Evolutionary conservation across 495 filamentous ascomycete species (phyloP), one percentile per base, ranked within the genome.

Genomic region (Penicillium manginii): DNA sequence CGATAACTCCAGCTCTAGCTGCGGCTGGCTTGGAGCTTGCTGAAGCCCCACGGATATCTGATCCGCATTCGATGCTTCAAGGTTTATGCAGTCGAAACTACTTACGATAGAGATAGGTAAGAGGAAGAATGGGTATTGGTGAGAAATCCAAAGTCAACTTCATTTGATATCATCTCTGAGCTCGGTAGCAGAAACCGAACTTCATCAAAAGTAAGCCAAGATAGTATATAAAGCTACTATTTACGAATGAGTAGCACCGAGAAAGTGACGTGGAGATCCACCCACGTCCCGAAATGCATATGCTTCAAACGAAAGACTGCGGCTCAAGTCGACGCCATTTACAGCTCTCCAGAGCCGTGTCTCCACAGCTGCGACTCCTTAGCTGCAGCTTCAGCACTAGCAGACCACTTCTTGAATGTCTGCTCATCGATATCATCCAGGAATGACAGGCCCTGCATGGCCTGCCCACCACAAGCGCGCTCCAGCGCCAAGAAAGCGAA

Each of bases 401-500:
- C 31, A 19, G 43, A 43, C 67, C 71, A 71, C 18, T 45, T 39
- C n/a, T 58, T 52, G 58, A 71, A 22, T 10, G 61, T 67, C 54
- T 67, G 63, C 4, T 64, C 37, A 43, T 69, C 66, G 18, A 62
- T 58, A 2, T 69, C 64, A 60, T 91, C 82, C 67, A 91, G 74
- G 69, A 90, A 91, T 22, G 60, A 64, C 55, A 93, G 69, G 1
- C 84, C 87, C 37, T 84, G 78, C 59, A 85, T 79, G 8, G 88
- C 89, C 56, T 82, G 82, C 0, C 90, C 90, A 1, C 82, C 86
- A 71, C 91, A 94, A 6, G 89, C 90, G 57, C 87, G 77, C 65
- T 90, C 84, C 48, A 96, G 73, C 10, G 91, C 89, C 60, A 96
- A 73, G 56, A 93, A 88, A 9, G 91, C 88, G 79, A 96, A 97